Conservation (phyloP, 805 yeast species). For the Teunomyces tritomae region DNA sequence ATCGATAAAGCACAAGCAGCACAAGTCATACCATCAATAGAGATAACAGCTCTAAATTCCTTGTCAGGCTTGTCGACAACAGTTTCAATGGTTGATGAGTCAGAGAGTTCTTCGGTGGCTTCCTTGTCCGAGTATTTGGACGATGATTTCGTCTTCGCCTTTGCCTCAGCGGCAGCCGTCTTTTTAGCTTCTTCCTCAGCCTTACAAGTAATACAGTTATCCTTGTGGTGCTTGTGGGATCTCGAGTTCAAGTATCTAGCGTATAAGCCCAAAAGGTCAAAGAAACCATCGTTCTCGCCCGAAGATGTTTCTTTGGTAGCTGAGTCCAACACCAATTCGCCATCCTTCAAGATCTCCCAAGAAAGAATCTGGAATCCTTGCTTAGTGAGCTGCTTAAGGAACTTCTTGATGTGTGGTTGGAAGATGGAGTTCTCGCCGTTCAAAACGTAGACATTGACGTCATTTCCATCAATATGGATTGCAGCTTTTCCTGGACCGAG, state of each 20-base stretch:
- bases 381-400: conserved; percentile 24
- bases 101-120: conserved; percentile 5
- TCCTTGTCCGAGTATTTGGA: conserved; percentile 11
- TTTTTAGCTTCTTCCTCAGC: conserved; percentile 11
- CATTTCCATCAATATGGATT: conserved; percentile 20
- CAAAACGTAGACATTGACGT: conserved; percentile 24
- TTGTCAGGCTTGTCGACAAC: conserved; percentile 20
- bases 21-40: conserved; percentile 49
- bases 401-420: conserved; percentile 17
- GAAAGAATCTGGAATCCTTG: conserved; percentile 38
- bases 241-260: conserved; percentile 14
- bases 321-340: conserved; percentile 8
- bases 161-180: not conserved
- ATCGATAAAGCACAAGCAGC: conserved; percentile 35
- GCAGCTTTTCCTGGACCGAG: conserved; percentile 10
- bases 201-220: conserved; percentile 43
- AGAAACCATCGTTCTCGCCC: conserved; percentile 13
- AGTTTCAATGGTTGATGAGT: conserved; percentile 21
- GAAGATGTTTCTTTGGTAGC: conserved; percentile 6
- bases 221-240: conserved; percentile 32
- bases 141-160: no score
- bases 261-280: conserved; percentile 14
- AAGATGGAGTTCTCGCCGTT: conserved; percentile 5
- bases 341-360: conserved; percentile 30
- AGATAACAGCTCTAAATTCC: conserved; percentile 48